These are phyloP conservation scores for Talinum fruticosum DNA, from an alignment of 148 eudicot species.

Conservation along the genomic window DNA sequence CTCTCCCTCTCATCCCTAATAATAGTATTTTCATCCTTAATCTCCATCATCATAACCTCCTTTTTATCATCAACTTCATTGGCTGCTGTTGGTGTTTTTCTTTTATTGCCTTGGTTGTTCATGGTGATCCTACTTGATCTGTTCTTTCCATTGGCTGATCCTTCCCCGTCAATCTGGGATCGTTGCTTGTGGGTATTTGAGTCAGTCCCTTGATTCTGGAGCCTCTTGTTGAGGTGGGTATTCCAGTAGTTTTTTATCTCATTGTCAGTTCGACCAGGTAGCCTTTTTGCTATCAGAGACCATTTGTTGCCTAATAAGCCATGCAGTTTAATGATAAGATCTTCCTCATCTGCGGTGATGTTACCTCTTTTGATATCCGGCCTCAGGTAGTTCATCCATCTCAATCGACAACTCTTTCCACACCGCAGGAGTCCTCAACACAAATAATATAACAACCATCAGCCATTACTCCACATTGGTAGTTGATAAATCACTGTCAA, in stretches of 20 bases:
- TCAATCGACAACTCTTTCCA: slow-evolving; percentile 66
- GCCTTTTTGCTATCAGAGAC: slow-evolving; percentile 63
- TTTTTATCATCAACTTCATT: background rate
- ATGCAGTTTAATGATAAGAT: slow-evolving; percentile 56
- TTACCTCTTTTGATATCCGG: slow-evolving; percentile 69
- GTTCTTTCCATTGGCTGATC: slow-evolving; percentile 9
- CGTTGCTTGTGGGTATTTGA: slow-evolving; percentile 31
- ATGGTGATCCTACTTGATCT: slow-evolving; percentile 19
- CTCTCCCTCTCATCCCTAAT: slow-evolving; percentile 11
- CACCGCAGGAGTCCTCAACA: slow-evolving; percentile 52
- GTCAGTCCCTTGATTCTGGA: slow-evolving; percentile 36
- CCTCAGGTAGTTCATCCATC: slow-evolving; percentile 69
- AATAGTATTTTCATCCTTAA: slow-evolving; percentile 2
- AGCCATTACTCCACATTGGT: background rate
- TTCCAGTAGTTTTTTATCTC: slow-evolving; percentile 74
- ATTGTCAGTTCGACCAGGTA: slow-evolving; percentile 71
- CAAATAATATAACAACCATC: background rate
- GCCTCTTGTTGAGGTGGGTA: slow-evolving; percentile 51
- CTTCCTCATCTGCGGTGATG: slow-evolving; percentile 56
- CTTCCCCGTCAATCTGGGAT: slow-evolving; percentile 14
- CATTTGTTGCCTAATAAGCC: slow-evolving; percentile 56
- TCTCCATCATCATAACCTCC: background rate
- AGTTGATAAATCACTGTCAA: slow-evolving; percentile 15
- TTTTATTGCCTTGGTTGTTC: slow-evolving; percentile 8
- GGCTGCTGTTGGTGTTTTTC: background rate